Evolutionary conservation across 2,329 filamentous ascomycete genomes (phyloP).

Genomic region (Microdochium paspali): DNA sequence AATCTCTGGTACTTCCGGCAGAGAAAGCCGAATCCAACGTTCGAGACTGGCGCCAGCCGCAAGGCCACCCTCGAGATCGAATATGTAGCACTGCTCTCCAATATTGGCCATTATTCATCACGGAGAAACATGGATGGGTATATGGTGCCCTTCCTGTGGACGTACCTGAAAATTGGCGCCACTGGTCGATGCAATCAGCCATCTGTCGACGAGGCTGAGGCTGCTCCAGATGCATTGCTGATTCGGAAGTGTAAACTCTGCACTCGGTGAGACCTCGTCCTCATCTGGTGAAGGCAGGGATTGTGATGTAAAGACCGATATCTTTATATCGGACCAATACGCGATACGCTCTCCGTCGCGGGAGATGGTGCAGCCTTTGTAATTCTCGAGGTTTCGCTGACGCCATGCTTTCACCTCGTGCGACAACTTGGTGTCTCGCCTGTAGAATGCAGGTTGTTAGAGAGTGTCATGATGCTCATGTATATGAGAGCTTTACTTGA

Average conservation of each 20-base stretch:
- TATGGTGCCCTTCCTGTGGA: no score
- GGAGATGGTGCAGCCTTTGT: constrained; percentile 18
- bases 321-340: constrained; percentile 18
- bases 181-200: constrained; percentile 13
- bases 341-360: constrained; percentile 14
- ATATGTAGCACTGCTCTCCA: constrained; percentile 15
- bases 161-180: constrained; percentile 8
- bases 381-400: constrained; percentile 7
- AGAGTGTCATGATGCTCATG: background rate
- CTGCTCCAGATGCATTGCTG: constrained; percentile 11
- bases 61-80: constrained; percentile 9
- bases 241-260: constrained; percentile 5
- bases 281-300: constrained; percentile 5
- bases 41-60: constrained; percentile 8
- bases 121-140: no score
- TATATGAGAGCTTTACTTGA: background rate
- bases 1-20: constrained; percentile 7
- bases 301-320: constrained; percentile 15
- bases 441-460: background rate
- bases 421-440: background rate
- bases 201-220: constrained; percentile 8
- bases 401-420: constrained; percentile 10
- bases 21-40: constrained; percentile 6
- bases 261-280: constrained; percentile 1
- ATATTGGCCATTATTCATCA: no score